Evolutionary conservation across 371 early-diverging fungal species (phyloP).

Genomic region (Modicella reniformis): DNA sequence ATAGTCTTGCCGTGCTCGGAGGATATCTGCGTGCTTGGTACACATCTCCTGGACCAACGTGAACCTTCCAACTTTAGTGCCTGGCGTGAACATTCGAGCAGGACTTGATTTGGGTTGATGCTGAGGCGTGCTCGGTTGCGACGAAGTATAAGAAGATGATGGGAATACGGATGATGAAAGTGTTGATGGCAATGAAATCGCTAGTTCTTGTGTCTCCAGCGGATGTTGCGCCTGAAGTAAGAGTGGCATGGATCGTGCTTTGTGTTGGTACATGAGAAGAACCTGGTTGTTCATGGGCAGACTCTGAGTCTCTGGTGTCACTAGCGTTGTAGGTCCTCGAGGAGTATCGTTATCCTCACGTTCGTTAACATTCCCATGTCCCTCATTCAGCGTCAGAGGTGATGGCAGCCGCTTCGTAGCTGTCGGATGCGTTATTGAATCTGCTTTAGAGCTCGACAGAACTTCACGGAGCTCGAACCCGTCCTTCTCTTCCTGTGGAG

Average conservation of each 20-base stretch:
- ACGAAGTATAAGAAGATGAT: neutral
- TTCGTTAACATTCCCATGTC: too few species aligned
- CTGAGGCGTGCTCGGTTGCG: neutral
- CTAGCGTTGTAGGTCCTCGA: too few species aligned
- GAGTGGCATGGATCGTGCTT: constrained; percentile 10
- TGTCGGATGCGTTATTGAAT: too few species aligned
- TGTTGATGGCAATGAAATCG: neutral
- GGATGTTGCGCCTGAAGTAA: neutral
- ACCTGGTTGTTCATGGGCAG: neutral
- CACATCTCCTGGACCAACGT: constrained; percentile 38
- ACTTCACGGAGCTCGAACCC: constrained; percentile 9
- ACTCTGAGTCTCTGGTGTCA: too few species aligned
- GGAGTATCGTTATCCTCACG: too few species aligned
- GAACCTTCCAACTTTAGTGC: constrained; percentile 51
- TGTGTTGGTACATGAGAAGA: constrained; percentile 2
- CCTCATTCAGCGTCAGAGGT: too few species aligned
- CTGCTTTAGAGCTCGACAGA: too few species aligned
- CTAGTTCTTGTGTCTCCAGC: neutral
- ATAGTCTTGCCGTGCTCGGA: constrained; percentile 19
- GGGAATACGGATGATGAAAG: neutral
- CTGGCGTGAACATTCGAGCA: constrained; percentile 29
- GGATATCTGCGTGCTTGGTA: constrained; percentile 23
- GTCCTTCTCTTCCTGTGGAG: constrained; percentile 17
- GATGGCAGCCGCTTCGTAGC: too few species aligned
- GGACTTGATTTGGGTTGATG: constrained; percentile 11